phyloP scores from a whole-genome alignment of 345 rosid species.

The Salix purpurea region DNA sequence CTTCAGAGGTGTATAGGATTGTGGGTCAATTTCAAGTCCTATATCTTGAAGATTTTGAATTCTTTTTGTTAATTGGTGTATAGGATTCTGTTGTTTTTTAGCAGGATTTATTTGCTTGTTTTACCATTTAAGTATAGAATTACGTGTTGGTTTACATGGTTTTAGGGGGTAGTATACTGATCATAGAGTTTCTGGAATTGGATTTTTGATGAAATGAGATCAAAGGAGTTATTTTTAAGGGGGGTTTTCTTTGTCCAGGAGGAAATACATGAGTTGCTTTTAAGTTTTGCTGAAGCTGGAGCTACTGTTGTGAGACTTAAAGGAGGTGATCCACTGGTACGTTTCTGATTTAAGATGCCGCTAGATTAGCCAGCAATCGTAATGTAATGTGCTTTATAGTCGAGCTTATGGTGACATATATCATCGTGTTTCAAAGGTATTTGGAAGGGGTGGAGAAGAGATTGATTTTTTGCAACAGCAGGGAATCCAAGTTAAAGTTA shows the following conservation, averaged over 20 bases:
- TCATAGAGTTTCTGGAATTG: neutral
- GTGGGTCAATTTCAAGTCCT: neutral
- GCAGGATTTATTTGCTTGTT: neutral
- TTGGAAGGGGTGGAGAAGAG: conserved; percentile 98
- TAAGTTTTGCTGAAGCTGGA: conserved; percentile 93
- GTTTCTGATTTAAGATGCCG: conserved; percentile 11
- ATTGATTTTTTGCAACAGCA: conserved; percentile 92
- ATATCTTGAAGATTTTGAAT: neutral
- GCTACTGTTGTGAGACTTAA: conserved; percentile 94
- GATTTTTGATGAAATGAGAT: neutral
- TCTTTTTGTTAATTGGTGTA: neutral
- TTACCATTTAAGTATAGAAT: neutral
- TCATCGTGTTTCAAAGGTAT: conserved; percentile 50
- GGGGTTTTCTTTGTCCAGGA: conserved; percentile 47
- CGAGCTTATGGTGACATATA: neutral
- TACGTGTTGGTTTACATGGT: neutral
- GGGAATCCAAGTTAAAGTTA: conserved; percentile 86
- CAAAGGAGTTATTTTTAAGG: neutral
- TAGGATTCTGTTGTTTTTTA: neutral
- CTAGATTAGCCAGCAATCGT: neutral
- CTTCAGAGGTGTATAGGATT: neutral
- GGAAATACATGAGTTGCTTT: conserved; percentile 84
- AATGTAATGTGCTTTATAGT: neutral
- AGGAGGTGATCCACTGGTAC: conserved; percentile 98
- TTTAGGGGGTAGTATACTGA: neutral